A percentile compares a stretch with the other conserved stretches of the same genome.
Evolutionary conservation across 495 filamentous ascomycete species (phyloP).

Genomic region (Talaromyces nanjingensis): DNA sequence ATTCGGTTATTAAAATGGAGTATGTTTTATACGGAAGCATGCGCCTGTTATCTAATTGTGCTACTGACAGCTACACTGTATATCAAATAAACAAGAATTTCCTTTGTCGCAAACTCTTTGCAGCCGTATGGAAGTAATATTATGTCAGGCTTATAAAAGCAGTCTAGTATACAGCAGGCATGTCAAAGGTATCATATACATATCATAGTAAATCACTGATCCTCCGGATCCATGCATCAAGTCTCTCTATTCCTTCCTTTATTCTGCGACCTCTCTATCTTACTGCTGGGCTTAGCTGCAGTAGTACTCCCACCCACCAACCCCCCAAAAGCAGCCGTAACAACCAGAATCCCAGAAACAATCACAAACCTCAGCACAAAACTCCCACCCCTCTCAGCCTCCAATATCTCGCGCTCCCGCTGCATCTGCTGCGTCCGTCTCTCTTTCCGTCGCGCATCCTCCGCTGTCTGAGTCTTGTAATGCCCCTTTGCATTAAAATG

Average conservation of each 20-base stretch:
- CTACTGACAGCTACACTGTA: background rate
- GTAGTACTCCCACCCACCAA: background rate
- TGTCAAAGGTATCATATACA: background rate
- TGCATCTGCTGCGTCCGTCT: conserved; percentile 5
- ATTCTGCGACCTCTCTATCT: background rate
- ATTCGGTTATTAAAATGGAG: background rate
- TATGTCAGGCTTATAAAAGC: background rate
- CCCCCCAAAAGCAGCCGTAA: conserved; percentile 18
- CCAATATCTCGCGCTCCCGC: conserved; percentile 16
- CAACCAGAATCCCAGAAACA: conserved; percentile 30
- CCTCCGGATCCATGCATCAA: background rate
- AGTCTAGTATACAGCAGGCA: background rate
- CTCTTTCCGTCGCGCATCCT: conserved; percentile 43
- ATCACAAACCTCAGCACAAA: conserved; percentile 40
- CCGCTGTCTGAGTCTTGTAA: conserved; percentile 57
- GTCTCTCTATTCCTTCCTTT: background rate
- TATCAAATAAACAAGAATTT: conserved; percentile 8
- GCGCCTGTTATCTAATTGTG: background rate
- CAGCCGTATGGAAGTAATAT: background rate
- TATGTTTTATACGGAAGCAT: background rate
- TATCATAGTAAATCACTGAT: background rate
- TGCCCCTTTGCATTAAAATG: conserved; percentile 64
- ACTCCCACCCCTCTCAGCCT: conserved; percentile 25
- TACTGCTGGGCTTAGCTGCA: background rate
- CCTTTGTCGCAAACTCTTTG: background rate